A percentile compares a stretch with the other conserved stretches of the same genome.
Conservation (phyloP, 2,329 filamentous ascomycete genomes). For the Chaetomiaceae sp. region DNA sequence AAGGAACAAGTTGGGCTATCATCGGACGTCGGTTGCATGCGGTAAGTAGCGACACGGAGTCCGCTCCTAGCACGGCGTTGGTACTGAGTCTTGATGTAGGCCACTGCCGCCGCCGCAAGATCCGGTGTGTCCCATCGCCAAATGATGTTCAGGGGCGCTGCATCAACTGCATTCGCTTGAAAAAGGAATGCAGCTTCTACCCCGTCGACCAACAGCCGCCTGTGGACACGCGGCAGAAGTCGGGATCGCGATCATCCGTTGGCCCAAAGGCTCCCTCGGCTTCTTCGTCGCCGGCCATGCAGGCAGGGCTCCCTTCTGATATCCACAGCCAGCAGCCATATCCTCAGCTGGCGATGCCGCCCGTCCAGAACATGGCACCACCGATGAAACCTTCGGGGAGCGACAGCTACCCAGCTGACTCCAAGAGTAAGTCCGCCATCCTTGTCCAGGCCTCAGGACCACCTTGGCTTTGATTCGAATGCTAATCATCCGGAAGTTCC, state of each 20-base stretch:
- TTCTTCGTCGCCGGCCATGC: slow-evolving; percentile 46
- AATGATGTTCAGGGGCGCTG: slow-evolving; percentile 73
- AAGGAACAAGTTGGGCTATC: slow-evolving; percentile 91
- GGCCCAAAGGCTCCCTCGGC: slow-evolving; percentile 41
- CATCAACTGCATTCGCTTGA: slow-evolving; percentile 87
- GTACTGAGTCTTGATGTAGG: slow-evolving; percentile 46
- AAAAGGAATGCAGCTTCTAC: slow-evolving; percentile 90
- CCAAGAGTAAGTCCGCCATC: slow-evolving; percentile 39
- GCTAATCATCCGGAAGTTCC: slow-evolving; percentile 33
- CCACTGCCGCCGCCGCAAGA: slow-evolving; percentile 89
- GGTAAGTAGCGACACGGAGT: slow-evolving; percentile 57
- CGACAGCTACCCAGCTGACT: slow-evolving; percentile 37
- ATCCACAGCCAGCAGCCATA: slow-evolving; percentile 39
- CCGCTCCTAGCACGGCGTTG: background rate
- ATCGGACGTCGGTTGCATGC: slow-evolving; percentile 91
- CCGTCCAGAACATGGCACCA: slow-evolving; percentile 43
- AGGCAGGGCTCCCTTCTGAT: slow-evolving; percentile 40
- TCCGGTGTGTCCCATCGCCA: slow-evolving; percentile 75
- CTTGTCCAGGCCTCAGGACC: background rate
- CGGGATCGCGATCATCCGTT: slow-evolving; percentile 36
- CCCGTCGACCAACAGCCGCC: slow-evolving; percentile 74
- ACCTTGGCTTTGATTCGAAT: background rate
- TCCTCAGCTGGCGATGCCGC: slow-evolving; percentile 41
- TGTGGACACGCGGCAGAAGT: slow-evolving; percentile 42
- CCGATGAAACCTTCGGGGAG: slow-evolving; percentile 37